Evolutionary conservation across 352 stramenopile genomes (phyloP).

Genomic region (Aphanomyces invadans): DNA sequence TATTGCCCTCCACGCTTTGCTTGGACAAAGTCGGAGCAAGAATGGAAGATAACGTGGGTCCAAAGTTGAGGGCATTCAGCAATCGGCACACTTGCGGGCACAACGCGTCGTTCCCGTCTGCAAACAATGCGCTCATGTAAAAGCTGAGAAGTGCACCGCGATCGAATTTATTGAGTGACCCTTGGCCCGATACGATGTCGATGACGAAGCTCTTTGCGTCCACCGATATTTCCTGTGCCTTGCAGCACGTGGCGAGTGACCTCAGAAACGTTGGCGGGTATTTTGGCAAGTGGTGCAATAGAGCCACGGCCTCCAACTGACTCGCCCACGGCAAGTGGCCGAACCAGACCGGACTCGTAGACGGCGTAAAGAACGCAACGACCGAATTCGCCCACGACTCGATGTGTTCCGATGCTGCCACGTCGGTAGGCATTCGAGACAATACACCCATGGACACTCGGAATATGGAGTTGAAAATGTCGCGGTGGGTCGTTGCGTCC

Average conservation of each 20-base stretch:
- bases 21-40: constrained; percentile 34
- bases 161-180: constrained; percentile 38
- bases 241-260: constrained; percentile 65
- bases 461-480: not conserved
- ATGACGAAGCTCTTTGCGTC: constrained; percentile 79
- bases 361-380: constrained; percentile 11
- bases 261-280: constrained; percentile 63
- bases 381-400: not conserved
- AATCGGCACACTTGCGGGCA: constrained; percentile 58
- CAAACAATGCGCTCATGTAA: constrained; percentile 64
- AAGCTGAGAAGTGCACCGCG: constrained; percentile 73
- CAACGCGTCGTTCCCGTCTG: constrained; percentile 31
- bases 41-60: constrained; percentile 58
- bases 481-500: not conserved
- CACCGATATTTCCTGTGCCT: constrained; percentile 44
- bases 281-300: constrained; percentile 65
- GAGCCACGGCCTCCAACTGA: constrained; percentile 60
- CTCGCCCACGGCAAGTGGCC: constrained; percentile 40
- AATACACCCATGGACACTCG: constrained; percentile 35
- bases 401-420: not conserved
- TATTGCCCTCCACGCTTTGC: not conserved
- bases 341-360: constrained; percentile 33
- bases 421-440: constrained; percentile 48
- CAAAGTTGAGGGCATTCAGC: constrained; percentile 58
- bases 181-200: constrained; percentile 66